Conservation (phyloP, 1,284 basidiomycete species). For the Cryptococcus sp. region DNA sequence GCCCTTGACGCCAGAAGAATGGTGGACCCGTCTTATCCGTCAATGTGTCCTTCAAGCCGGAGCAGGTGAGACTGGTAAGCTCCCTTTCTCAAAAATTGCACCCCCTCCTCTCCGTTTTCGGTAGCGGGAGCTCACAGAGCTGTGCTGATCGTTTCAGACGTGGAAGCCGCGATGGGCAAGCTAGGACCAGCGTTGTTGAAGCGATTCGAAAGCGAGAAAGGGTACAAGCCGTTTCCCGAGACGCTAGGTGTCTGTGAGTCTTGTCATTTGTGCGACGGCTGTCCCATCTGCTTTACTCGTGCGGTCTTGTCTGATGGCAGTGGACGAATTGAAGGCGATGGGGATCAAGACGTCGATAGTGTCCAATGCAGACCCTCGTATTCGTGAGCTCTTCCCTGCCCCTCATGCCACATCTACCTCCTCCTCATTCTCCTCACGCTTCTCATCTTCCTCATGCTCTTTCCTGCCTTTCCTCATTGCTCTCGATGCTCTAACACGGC, state of each 20-base stretch:
- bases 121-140: too few species aligned
- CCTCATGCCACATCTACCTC: not conserved
- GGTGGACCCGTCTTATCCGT: conserved; percentile 44
- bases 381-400: conserved; percentile 24
- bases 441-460: too few species aligned
- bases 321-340: conserved; percentile 27
- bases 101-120: too few species aligned
- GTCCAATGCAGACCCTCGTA: conserved; percentile 45
- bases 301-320: conserved; percentile 26
- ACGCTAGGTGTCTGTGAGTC: conserved; percentile 31
- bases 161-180: conserved; percentile 17
- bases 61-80: conserved; percentile 7
- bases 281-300: too few species aligned
- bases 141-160: too few species aligned
- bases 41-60: conserved; percentile 39
- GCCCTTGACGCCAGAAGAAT: conserved; percentile 36
- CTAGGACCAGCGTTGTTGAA: conserved; percentile 27
- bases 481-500: too few species aligned
- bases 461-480: too few species aligned
- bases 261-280: not conserved
- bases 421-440: too few species aligned
- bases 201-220: conserved; percentile 43
- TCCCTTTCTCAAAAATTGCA: too few species aligned
- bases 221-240: conserved; percentile 43
- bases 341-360: conserved; percentile 40